Conservation (phyloP, 1,284 basidiomycete genomes). For the Pascua guehoae region DNA sequence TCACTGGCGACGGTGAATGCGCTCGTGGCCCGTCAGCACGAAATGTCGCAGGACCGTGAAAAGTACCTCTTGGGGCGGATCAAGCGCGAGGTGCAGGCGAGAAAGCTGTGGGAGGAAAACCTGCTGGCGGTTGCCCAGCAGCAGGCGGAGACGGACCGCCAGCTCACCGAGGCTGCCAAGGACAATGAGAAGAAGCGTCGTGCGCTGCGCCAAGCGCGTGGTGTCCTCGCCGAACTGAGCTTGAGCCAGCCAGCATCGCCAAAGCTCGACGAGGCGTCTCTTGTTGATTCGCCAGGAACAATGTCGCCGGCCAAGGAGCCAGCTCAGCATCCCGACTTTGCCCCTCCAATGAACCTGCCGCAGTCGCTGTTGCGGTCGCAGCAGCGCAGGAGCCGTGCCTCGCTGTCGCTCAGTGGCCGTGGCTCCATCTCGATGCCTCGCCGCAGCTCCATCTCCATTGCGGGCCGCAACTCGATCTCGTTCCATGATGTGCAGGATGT, state of each 20-base stretch:
- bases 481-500: conserved; percentile 39
- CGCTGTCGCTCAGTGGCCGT: not conserved
- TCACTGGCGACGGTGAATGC: conserved; percentile 60
- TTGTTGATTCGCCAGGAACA: not conserved
- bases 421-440: not conserved
- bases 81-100: conserved; percentile 66
- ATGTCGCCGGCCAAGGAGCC: not conserved
- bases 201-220: conserved; percentile 66
- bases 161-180: conserved; percentile 56
- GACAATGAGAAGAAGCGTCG: conserved; percentile 51
- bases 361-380: not conserved
- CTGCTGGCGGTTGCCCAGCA: conserved; percentile 79
- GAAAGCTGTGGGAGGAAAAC: conserved; percentile 88
- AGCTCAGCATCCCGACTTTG: conserved; percentile 1
- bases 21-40: conserved; percentile 65
- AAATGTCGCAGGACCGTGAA: conserved; percentile 77
- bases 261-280: not conserved
- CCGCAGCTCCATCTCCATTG: not conserved
- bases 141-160: conserved; percentile 77
- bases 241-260: conserved; percentile 24
- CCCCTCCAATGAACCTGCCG: not conserved
- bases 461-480: conserved; percentile 24
- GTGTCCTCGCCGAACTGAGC: conserved; percentile 55
- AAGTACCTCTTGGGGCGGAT: conserved; percentile 67
- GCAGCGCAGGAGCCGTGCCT: not conserved